Evolutionary conservation across 345 rosid species (phyloP), one percentile per base, ranked within the genome.

Genomic region (Eucalyptus erythrocorys): DNA sequence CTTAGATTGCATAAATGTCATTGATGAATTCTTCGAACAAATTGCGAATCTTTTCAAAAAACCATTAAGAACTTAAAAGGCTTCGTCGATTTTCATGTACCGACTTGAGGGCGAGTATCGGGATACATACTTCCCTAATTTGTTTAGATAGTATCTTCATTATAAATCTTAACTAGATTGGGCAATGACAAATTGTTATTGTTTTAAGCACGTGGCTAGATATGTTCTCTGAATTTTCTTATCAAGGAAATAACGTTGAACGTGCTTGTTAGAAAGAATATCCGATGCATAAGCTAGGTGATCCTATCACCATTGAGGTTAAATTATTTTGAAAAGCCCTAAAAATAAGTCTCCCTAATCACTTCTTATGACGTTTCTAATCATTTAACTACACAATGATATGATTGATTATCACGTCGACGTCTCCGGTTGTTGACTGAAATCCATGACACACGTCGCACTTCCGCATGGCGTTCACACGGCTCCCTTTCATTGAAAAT

Each of bases 1-100:
- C 71, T 64, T 1, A 51, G 37, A 30, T 13, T n/a, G 15, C 0
- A 27, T 59, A 59, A 12, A 3, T 59, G 6, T 59, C 32, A 26
- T 61, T 0, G 32, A 61, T 27, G 32, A 13, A 0, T 61, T 61
- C 14, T 27, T 3, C 1, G 0, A 61, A 0, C 71, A n/a, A 64
- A 6, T 64, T 0, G 0, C 21, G 0, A n/a, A 64, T 64, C 21
- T 1, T n/a, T 64, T 64, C 37, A 30, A 37, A 30, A 30, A 30
- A 15, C 0, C 37, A 30, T 61, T 27, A 61, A 61, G 3, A 13
- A 30, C 4, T 13, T 30, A 13, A 61, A 50, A 61, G 2, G 71
- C 19, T 13, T 61, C 19, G 2, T 3, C 0, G 4, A 61, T 61
- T 30, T 27, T 30, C 71, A 61, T 0, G 2, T 10, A 6, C 71